Evolutionary conservation across 306 rosid species (phyloP).

Genomic region (Vicia faba): DNA sequence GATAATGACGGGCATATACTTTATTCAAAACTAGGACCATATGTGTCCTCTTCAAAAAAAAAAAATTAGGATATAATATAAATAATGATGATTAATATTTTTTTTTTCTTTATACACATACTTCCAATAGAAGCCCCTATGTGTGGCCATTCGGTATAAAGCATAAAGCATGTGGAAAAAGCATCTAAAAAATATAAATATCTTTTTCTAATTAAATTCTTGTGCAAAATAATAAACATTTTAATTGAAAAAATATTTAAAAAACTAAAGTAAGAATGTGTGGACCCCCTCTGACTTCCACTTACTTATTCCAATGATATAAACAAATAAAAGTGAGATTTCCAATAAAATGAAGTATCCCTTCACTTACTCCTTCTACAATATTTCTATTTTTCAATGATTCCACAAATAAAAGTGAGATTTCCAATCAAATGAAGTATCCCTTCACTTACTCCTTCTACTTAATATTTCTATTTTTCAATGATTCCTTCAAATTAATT

Average conservation of each 20-base stretch:
- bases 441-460: conserved; percentile 57
- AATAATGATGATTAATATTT: conserved; percentile 34
- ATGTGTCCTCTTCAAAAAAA: conserved; percentile 45
- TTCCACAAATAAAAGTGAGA: too few relatives aligned
- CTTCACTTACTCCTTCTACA: conserved; percentile 52
- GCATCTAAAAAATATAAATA: conserved; percentile 49
- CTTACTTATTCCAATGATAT: conserved; percentile 84
- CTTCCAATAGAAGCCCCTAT: conserved; percentile 75
- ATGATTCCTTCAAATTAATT: conserved; percentile 56
- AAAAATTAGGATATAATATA: conserved; percentile 39
- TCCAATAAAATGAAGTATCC: conserved; percentile 76
- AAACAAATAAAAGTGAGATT: conserved; percentile 76
- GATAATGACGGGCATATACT: conserved; percentile 38
- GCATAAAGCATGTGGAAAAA: conserved; percentile 64
- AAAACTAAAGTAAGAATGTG: conserved; percentile 43
- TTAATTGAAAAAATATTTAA: conserved; percentile 12
- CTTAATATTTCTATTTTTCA: conserved; percentile 49
- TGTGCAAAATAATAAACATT: conserved; percentile 22
- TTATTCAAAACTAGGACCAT: conserved; percentile 42
- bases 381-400: conserved; percentile 49
- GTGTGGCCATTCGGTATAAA: conserved; percentile 78
- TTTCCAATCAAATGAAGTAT: conserved; percentile 76
- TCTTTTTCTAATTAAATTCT: conserved; percentile 37
- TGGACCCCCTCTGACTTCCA: conserved; percentile 96
- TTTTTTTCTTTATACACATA: conserved; percentile 41